Evolutionary conservation across 2,329 filamentous ascomycete genomes (phyloP).

Genomic region (Ophiostoma piceae): DNA sequence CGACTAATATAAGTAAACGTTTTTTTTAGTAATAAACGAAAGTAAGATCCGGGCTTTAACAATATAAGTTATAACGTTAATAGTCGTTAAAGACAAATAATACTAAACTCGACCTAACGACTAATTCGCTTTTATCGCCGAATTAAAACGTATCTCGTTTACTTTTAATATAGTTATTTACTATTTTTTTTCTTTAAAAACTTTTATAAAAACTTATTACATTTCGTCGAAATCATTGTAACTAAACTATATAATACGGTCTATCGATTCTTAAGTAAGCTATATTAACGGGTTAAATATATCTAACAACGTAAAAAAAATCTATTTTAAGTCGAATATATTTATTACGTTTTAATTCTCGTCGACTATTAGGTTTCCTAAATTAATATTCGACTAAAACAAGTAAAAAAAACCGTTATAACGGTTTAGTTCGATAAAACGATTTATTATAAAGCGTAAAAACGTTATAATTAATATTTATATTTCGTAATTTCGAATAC

Average conservation of each 20-base stretch:
- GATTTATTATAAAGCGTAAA: background rate
- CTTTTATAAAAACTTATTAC: conserved; percentile 23
- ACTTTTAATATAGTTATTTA: too few relatives aligned
- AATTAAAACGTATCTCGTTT: background rate
- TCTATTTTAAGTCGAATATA: conserved; percentile 34
- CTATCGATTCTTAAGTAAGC: conserved; percentile 29
- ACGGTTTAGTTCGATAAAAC: background rate
- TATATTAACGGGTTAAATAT: conserved; percentile 31
- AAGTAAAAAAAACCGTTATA: conserved; percentile 27
- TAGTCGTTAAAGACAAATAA: background rate
- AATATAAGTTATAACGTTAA: conserved; percentile 9
- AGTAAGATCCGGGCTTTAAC: background rate
- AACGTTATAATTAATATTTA: conserved; percentile 29
- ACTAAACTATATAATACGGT: conserved; percentile 17
- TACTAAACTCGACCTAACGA: background rate
- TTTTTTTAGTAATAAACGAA: background rate
- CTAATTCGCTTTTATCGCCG: conserved; percentile 17
- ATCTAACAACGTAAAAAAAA: conserved; percentile 32
- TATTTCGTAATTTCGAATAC: conserved; percentile 28
- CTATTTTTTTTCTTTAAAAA: conserved; percentile 24
- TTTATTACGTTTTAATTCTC: conserved; percentile 33
- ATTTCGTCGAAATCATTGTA: conserved; percentile 23
- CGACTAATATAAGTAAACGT: background rate
- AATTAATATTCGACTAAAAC: conserved; percentile 32
- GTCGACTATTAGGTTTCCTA: conserved; percentile 34